Evolutionary conservation across 208 protist species (phyloP), one percentile per base, ranked within the genome.

Genomic region (Herpetomonas samuelpessoai): DNA sequence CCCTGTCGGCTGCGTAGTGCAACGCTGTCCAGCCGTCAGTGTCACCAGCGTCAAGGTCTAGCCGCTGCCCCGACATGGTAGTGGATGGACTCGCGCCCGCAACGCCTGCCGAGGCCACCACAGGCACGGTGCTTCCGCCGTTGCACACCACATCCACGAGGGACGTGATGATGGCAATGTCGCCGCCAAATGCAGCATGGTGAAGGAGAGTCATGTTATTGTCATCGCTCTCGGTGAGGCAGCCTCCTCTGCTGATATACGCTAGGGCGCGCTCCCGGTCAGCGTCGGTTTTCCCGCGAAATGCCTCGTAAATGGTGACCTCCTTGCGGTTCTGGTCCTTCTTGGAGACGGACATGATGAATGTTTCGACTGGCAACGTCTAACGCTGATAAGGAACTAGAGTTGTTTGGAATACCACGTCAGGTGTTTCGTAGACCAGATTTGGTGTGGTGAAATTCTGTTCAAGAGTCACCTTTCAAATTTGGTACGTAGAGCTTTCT

Each of bases 161-260:
- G 18, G 54, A 30, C 16, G 59, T 59, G 12, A 83, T 68, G 51
- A 90, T 63, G 2, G 22, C 31, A 3, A 44, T 29, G 45, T 84
- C 88, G 2, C 82, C 89, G 2, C 72, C 60, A 69, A 92, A 93
- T 2, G 82, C 83, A 6, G 77, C 79, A 68, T 88, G 81, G 68
- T 96, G 90, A 0, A 96, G 80, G 62, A 96, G 64, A 14, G 90
- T 96, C 77, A 93, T 83, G 28, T 76, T 68, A 60, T 89, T 72
- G 0, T 71, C 73, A 51, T 96, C 86, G 3, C 28, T 49, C 64
- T 93, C 90, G 9, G 81, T 91, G 12, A 92, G 55, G 55, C 78
- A 89, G n/a, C 90, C 86, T 28, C 82, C 82, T 53, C 88, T 76
- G 14, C 24, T 27, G 26, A 92, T 62, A 62, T 96, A 96, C 2